Conservation (phyloP, 139 green algal genomes). For the Pleodorina starrii region DNA sequence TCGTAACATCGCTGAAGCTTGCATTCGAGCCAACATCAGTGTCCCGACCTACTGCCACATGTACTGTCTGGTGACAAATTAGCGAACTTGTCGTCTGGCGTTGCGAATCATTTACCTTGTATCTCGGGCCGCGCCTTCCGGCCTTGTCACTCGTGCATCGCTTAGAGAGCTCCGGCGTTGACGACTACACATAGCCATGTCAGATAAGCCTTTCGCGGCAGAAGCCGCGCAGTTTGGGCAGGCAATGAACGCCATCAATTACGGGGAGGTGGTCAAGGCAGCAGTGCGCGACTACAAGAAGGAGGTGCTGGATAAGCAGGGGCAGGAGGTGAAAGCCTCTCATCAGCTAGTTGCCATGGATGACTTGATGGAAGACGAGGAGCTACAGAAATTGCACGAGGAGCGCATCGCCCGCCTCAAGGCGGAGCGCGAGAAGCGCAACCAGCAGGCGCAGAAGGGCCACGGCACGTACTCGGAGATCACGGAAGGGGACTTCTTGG, state of each 20-base stretch:
- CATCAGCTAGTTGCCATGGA: constrained; percentile 76
- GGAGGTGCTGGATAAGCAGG: constrained; percentile 66
- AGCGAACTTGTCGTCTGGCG: too few relatives aligned
- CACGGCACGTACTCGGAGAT: constrained; percentile 88
- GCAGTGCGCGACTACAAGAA: constrained; percentile 88
- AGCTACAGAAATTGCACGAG: constrained; percentile 78
- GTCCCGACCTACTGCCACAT: too few relatives aligned
- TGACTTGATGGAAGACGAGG: constrained; percentile 84
- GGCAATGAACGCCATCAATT: constrained; percentile 86
- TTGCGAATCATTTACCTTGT: too few relatives aligned
- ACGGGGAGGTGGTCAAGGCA: constrained; percentile 86
- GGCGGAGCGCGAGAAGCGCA: constrained; percentile 86
- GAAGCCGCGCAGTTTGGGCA: constrained; percentile 75
- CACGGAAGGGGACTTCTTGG: constrained; percentile 92
- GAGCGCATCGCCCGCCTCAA: constrained; percentile 84
- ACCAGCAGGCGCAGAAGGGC: constrained; percentile 81
- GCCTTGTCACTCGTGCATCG: too few relatives aligned
- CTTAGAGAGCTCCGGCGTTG: too few relatives aligned
- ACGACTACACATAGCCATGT: constrained; percentile 3
- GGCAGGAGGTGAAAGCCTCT: constrained; percentile 21
- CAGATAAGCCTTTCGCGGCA: constrained; percentile 32
- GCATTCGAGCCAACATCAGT: too few relatives aligned
- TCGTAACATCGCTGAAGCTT: too few relatives aligned
- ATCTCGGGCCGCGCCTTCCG: too few relatives aligned
- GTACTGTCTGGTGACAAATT: too few relatives aligned